Percentiles rank a stretch among this genome's conserved stretches.
Evolutionary conservation across 1,284 basidiomycete genomes (phyloP).

Genomic region (Ceratobasidium sp.): DNA sequence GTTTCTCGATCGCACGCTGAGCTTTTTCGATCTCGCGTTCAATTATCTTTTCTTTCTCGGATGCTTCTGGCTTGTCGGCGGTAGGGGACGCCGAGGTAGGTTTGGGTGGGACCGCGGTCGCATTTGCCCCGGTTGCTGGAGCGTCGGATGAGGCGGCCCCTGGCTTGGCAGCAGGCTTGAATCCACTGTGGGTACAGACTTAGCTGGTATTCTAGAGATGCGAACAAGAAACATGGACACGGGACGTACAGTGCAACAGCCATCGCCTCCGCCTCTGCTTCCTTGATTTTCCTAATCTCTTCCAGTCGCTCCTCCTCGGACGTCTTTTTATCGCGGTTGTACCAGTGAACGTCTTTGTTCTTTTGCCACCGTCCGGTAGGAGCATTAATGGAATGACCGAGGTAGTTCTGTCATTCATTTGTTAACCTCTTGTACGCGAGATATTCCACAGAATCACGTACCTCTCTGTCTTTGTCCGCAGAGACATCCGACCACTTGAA

Average conservation of each 20-base stretch:
- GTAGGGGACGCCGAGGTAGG: conserved; percentile 44
- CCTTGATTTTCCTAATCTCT: conserved; percentile 82
- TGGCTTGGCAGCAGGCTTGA: conserved; percentile 45
- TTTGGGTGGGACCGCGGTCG: conserved; percentile 24
- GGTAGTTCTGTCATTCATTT: conserved; percentile 69
- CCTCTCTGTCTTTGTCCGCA: conserved; percentile 90
- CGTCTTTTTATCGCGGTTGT: conserved; percentile 66
- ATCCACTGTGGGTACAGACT: conserved; percentile 47
- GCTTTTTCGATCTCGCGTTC: conserved; percentile 49
- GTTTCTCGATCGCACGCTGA: conserved; percentile 48
- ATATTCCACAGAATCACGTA: conserved; percentile 50
- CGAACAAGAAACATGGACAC: neutral
- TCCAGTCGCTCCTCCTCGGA: conserved; percentile 61
- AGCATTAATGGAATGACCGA: conserved; percentile 90
- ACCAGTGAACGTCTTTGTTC: conserved; percentile 95
- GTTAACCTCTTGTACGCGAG: neutral
- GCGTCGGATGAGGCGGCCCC: conserved; percentile 2
- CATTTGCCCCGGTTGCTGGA: conserved; percentile 33
- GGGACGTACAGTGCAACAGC: conserved; percentile 73
- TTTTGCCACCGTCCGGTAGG: conserved; percentile 95
- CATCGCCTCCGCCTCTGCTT: conserved; percentile 86
- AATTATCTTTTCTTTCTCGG: conserved; percentile 46
- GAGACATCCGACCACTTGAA: conserved; percentile 93
- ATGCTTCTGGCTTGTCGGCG: neutral
- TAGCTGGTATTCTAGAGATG: neutral